These are phyloP conservation scores for Arthrinium puccinioides DNA, from an alignment of 2,329 filamentous ascomycete species.

Conservation along the genomic window DNA sequence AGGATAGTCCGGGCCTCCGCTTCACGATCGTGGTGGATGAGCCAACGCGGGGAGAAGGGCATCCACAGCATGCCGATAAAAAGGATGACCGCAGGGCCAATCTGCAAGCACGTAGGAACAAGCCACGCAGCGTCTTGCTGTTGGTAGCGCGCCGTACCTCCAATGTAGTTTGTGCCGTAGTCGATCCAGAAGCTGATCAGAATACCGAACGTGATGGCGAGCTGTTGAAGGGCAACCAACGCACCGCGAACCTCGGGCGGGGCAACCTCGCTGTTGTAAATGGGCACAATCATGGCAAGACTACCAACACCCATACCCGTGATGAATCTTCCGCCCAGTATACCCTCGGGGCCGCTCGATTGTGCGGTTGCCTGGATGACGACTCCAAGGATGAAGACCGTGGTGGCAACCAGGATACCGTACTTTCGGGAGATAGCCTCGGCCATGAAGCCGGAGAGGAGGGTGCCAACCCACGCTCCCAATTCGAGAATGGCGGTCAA, in stretches of 20 bases:
- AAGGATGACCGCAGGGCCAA: constrained; percentile 59
- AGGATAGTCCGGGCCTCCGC: constrained; percentile 58
- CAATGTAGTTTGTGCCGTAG: constrained; percentile 60
- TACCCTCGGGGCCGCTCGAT: constrained; percentile 45
- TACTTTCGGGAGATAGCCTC: constrained; percentile 64
- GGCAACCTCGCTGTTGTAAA: constrained; percentile 41
- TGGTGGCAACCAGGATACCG: constrained; percentile 57
- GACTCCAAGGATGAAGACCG: constrained; percentile 64
- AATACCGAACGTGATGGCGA: constrained; percentile 52
- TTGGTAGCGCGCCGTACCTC: constrained; percentile 32
- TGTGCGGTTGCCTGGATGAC: constrained; percentile 60
- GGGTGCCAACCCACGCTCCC: constrained; percentile 68
- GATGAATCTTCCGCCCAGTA: constrained; percentile 65
- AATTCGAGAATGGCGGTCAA: constrained; percentile 64
- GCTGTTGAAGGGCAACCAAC: constrained; percentile 39
- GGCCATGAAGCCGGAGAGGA: constrained; percentile 65
- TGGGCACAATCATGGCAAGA: constrained; percentile 59
- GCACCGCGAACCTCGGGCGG: constrained; percentile 34
- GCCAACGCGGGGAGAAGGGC: constrained; percentile 73
- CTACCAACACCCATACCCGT: constrained; percentile 66
- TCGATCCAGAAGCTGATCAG: constrained; percentile 60
- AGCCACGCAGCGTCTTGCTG: constrained; percentile 69
- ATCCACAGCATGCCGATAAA: constrained; percentile 69
- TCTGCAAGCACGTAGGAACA: constrained; percentile 63
- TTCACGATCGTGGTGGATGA: constrained; percentile 57